Evolutionary conservation across 73 alveolate genomes (phyloP).

Genomic region (Tetrahymena thermophila): DNA sequence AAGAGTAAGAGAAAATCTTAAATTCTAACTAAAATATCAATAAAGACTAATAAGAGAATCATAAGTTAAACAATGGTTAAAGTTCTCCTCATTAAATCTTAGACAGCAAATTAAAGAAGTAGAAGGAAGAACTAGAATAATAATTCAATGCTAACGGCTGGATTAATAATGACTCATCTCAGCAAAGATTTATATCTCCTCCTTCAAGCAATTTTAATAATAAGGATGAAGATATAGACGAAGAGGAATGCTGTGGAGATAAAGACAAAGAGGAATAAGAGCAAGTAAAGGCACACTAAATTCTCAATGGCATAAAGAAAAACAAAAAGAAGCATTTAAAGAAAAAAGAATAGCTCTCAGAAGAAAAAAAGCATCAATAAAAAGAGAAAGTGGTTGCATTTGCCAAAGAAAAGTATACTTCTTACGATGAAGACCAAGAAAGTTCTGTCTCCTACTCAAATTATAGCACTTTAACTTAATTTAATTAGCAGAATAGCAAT

Average conservation of each 20-base stretch:
- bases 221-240: background rate
- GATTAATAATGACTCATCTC: background rate
- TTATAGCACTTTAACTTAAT: background rate
- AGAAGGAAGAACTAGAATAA: background rate
- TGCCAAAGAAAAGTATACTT: background rate
- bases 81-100: background rate
- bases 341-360: background rate
- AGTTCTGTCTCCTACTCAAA: background rate
- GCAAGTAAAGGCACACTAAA: background rate
- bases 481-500: background rate
- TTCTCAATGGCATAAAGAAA: background rate
- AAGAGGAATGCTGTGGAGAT: background rate
- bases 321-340: background rate
- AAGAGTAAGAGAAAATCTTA: background rate
- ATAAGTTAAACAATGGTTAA: background rate
- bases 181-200: background rate
- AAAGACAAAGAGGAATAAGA: background rate
- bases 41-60: background rate
- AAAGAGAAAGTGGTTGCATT: background rate
- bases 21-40: background rate
- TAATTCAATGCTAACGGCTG: background rate
- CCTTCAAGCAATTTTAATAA: background rate
- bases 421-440: background rate
- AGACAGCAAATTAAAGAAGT: background rate
- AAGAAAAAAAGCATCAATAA: background rate